Percentiles rank a stretch among this genome's conserved stretches.
Conservation (phyloP, 2,329 filamentous ascomycete genomes). For the Dactylellina sp. region DNA sequence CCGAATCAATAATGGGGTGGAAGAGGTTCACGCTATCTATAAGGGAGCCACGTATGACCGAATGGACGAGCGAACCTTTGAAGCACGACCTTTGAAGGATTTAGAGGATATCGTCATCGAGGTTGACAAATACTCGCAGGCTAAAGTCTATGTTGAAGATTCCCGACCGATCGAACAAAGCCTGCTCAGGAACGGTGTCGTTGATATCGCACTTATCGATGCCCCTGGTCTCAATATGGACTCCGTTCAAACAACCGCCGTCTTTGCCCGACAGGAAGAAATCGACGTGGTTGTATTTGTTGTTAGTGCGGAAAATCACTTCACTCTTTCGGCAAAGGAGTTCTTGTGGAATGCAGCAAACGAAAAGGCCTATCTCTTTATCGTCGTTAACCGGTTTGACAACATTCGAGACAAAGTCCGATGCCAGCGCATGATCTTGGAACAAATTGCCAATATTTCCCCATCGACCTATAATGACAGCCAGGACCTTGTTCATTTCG, state of each 20-base stretch:
- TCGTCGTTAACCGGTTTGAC: constrained; percentile 98
- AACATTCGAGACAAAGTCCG: constrained; percentile 90
- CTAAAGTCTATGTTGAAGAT: constrained; percentile 97
- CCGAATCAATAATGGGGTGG: constrained; percentile 86
- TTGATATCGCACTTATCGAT: constrained; percentile 97
- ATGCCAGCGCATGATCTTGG: constrained; percentile 91
- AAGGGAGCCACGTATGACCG: constrained; percentile 83
- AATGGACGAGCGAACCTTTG: constrained; percentile 92
- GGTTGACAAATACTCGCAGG: constrained; percentile 88
- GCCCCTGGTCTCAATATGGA: constrained; percentile 95
- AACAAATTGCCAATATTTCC: constrained; percentile 88
- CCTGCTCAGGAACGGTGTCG: constrained; percentile 94
- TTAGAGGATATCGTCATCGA: constrained; percentile 91
- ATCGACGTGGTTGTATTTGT: constrained; percentile 99
- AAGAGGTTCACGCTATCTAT: constrained; percentile 96
- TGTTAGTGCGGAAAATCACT: constrained; percentile 96
- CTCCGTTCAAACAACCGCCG: constrained; percentile 94
- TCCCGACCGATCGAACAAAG: constrained; percentile 90
- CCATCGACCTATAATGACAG: constrained; percentile 93
- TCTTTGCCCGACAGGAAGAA: constrained; percentile 96
- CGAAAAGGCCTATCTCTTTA: constrained; percentile 98
- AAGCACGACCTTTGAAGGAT: constrained; percentile 81
- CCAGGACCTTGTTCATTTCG: constrained; percentile 93
- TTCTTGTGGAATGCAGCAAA: constrained; percentile 96
- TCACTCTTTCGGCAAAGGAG: constrained; percentile 96